Base-by-base conservation (phyloP, 805 yeast species). In the Pichia exigua region DNA sequence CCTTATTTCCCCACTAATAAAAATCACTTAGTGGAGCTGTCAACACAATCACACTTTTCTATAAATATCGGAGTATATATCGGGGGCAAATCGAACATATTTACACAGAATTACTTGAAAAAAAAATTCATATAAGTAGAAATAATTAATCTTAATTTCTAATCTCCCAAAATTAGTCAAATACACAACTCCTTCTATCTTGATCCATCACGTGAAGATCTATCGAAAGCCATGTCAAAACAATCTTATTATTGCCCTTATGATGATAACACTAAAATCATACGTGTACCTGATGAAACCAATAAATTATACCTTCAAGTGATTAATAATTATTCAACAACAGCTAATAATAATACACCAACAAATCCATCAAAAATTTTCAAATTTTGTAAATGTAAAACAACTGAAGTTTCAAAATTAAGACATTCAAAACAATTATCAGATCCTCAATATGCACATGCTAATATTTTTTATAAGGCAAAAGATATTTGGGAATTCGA, bases 401-500 rank as follows among this genome's bases (percentile, higher is more conserved):
- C 51, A n/a, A 17, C 22, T 30, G 50, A 53, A 38, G 27, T 38
- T 17, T 41, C 46, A 9, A 35, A n/a, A 35, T 35, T 35, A 35
- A 35, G 20, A 35, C 2, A 17, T n/a, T 35, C 39, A 17, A n/a
- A 35, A n/a, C 11, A 9, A 9, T 5, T 26, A 17, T 24, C 26
- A 24, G 20, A 22, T 6, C 24, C 32, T 40, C 17, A 27, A n/a
- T 22, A 27, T 40, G 7, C 40, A 21, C 15, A 42, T 30, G 22
- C 15, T 12, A 45, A 42, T 41, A 15, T n/a, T 18, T 63, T 80
- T 59, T 70, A 73, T 43, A 59, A 69, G 28, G 68, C 83, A 1
- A 60, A 67, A 2, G 87, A 84, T 59, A 80, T 82, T 49, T 86
- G 94, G 94, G 86, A 79, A 56, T 86, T 86, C 59, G 91, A 86